Evolutionary conservation across 805 yeast species (phyloP).

Genomic region (Debaryomyces hansenii): DNA sequence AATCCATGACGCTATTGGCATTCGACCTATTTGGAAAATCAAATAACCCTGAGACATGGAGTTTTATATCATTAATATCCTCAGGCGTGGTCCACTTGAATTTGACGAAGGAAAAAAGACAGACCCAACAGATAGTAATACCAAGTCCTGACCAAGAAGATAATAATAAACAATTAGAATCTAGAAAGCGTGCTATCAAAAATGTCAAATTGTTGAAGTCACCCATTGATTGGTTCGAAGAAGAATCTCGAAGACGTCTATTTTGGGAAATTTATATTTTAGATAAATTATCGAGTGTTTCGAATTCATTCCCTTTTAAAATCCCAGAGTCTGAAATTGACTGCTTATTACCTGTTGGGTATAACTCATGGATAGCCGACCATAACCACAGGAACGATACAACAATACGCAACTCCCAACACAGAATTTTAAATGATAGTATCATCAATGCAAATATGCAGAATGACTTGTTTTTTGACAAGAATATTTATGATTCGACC

Average conservation of each 20-base stretch:
- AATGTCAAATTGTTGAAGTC: not conserved
- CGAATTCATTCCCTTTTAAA: slow-evolving; percentile 11
- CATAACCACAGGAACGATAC: slow-evolving; percentile 2
- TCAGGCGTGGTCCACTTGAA: slow-evolving; percentile 16
- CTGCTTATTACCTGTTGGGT: slow-evolving; percentile 10
- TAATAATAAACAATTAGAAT: slow-evolving; percentile 2
- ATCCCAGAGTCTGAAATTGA: slow-evolving; percentile 10
- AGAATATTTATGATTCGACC: not conserved
- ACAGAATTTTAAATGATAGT: slow-evolving; percentile 1
- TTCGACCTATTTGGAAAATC: slow-evolving; percentile 11
- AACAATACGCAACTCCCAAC: slow-evolving; percentile 7
- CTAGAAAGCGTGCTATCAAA: not conserved
- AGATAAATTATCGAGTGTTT: slow-evolving; percentile 12
- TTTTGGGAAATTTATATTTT: slow-evolving; percentile 17
- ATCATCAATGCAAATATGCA: not conserved
- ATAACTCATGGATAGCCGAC: slow-evolving; percentile 9
- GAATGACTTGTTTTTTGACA: slow-evolving; percentile 7
- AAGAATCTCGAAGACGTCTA: slow-evolving; percentile 10
- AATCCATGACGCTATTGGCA: slow-evolving; percentile 13
- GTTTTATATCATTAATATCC: slow-evolving; percentile 13
- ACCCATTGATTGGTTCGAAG: slow-evolving; percentile 12
- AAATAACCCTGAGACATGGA: slow-evolving; percentile 15
- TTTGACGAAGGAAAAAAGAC: slow-evolving; percentile 4
- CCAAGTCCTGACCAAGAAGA: slow-evolving; percentile 1
- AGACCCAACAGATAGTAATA: slow-evolving; percentile 1